Base-by-base conservation (phyloP, 176 grass and related monocot genomes). In the Secale cereale region DNA sequence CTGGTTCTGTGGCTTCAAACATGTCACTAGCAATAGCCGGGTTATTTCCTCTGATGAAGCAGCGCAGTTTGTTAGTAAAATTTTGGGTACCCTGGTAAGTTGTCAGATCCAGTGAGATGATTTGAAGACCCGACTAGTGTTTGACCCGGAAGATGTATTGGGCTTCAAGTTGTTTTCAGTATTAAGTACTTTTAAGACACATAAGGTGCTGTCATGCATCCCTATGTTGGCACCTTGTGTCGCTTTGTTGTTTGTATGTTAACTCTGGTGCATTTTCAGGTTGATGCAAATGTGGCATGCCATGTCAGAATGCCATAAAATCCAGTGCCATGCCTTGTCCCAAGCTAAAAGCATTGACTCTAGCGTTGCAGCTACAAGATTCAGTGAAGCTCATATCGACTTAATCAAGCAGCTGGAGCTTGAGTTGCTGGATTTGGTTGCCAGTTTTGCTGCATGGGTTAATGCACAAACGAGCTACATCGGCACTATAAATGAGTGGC, bases 261-360 rank as follows among this genome's bases (percentile, higher is more conserved):
- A 48, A 61, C n/a, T 40, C 59, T 35, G 7, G 14, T 52, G 10
- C 40, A 35, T 39, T 93, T 83, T 43, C 87, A 98, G 92, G 92
- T 83, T 98, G 27, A 87, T 74, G 64, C 74, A 67, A 77, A 98
- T 98, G 92, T 98, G 92, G 95, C 77, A 88, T 64, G 63, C 82
- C 29, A 93, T 94, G 89, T 84, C 81, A 81, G 83, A 95, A 83
- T 93, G 95, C 65, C 91, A 98, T 81, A 82, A 86, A 17, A 86
- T 91, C 63, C 95, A 98, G 23, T 78, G 56, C 16, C 82, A 81
- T 7, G 95, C 87, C 35, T 50, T 93, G 45, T 91, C 80, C 60
- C 79, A 91, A 89, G 90, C 82, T 71, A 84, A 82, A 82, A 23
- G 60, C 43, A 59, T 90, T n/a, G 80, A 94, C 65, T 83, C 77